Evolutionary conservation across 2,329 filamentous ascomycete genomes (phyloP).

Genomic region (Decorospora gaudefroyi): DNA sequence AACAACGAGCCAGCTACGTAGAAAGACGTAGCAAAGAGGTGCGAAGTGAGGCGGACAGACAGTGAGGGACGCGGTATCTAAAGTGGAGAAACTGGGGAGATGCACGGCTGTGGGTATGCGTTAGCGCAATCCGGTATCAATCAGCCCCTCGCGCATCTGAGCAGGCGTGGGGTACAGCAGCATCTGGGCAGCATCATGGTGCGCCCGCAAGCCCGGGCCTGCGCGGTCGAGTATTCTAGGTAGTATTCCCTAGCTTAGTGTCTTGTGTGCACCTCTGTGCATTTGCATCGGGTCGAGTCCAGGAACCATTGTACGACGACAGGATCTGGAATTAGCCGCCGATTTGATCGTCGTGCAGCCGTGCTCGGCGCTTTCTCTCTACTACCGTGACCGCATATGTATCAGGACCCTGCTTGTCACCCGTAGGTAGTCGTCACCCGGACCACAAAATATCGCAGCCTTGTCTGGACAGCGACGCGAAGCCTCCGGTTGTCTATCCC

Average conservation of each 20-base stretch:
- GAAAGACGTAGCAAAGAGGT: not conserved
- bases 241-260: not conserved
- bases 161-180: slow-evolving; percentile 17
- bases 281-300: slow-evolving; percentile 8
- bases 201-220: not conserved
- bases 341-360: slow-evolving; percentile 5
- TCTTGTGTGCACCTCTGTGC: not conserved
- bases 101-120: slow-evolving; percentile 12
- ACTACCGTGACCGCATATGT: too few relatives aligned
- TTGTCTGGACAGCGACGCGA: slow-evolving; percentile 10
- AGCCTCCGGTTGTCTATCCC: not conserved
- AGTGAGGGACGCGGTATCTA: slow-evolving; percentile 25
- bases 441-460: slow-evolving; percentile 15
- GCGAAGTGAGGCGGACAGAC: slow-evolving; percentile 14
- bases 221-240: not conserved
- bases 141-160: slow-evolving; percentile 13
- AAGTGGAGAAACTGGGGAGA: slow-evolving; percentile 36
- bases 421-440: slow-evolving; percentile 6
- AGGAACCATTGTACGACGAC: slow-evolving; percentile 3
- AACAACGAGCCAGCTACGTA: slow-evolving; percentile 3
- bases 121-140: slow-evolving; percentile 17
- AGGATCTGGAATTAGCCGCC: not conserved
- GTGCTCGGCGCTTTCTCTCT: slow-evolving; percentile 6
- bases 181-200: slow-evolving; percentile 4
- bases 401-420: slow-evolving; percentile 7